Percentiles rank a stretch among this genome's conserved stretches.
Evolutionary conservation across 805 yeast genomes (phyloP).

Genomic region (Myxozyma udenii): DNA sequence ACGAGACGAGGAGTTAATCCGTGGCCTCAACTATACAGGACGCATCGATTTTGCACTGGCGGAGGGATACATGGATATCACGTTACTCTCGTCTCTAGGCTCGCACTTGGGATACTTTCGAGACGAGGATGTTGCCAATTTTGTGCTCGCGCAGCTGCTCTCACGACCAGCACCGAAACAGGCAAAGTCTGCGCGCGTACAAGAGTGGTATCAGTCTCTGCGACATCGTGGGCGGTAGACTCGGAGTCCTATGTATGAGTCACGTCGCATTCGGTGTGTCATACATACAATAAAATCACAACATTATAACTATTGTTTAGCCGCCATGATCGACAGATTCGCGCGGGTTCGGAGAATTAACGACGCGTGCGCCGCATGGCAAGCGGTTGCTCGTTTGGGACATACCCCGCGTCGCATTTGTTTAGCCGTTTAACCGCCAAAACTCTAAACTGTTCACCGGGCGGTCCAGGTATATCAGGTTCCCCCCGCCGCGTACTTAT

Average conservation of each 20-base stretch:
- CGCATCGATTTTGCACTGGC: conserved; percentile 79
- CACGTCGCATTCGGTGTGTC: neutral
- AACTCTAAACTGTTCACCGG: no score
- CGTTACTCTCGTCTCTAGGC: conserved; percentile 72
- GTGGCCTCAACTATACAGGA: conserved; percentile 62
- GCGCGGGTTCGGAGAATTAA: no score
- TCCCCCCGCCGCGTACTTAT: no score
- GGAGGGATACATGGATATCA: conserved; percentile 74
- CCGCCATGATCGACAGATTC: no score
- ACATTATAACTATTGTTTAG: no score
- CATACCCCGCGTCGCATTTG: no score
- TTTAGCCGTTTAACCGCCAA: no score
- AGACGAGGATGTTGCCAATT: conserved; percentile 78
- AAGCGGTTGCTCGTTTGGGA: no score
- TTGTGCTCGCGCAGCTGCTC: conserved; percentile 59
- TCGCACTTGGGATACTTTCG: conserved; percentile 89
- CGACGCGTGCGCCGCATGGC: no score
- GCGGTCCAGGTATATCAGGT: no score
- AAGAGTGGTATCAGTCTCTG: neutral
- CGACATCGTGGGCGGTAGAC: neutral
- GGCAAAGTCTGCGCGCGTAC: conserved; percentile 29
- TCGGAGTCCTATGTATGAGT: neutral
- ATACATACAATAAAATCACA: no score
- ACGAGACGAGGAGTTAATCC: conserved; percentile 39
- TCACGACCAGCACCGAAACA: conserved; percentile 24